Percentiles rank a stretch among this genome's conserved stretches.
phyloP scores from a whole-genome alignment of 768 basidiomycete genomes.

The Agaricus bisporus region DNA sequence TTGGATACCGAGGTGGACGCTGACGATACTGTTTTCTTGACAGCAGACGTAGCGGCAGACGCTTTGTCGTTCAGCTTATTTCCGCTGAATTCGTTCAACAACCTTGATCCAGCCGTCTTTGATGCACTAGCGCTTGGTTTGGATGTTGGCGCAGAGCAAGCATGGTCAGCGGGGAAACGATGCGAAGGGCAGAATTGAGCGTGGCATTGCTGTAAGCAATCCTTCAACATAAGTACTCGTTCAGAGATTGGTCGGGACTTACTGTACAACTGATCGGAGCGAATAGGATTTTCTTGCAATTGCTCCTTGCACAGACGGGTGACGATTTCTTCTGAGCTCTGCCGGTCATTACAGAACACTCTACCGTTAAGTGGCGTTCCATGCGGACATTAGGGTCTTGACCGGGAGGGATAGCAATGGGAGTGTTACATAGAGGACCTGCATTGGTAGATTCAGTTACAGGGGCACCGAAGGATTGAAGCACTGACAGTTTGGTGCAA shows the following conservation, averaged over 20 bases:
- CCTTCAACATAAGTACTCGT: background rate
- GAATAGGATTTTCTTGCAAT: slow-evolving; percentile 70
- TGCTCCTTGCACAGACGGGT: slow-evolving; percentile 53
- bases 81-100: slow-evolving; percentile 31
- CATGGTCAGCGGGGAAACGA: slow-evolving; percentile 73
- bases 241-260: slow-evolving; percentile 24
- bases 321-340: slow-evolving; percentile 37
- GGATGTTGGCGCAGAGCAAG: slow-evolving; percentile 31
- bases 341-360: slow-evolving; percentile 68
- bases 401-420: slow-evolving; percentile 68
- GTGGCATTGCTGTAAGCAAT: slow-evolving; percentile 49
- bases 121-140: slow-evolving; percentile 13
- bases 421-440: slow-evolving; percentile 76
- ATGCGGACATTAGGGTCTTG: slow-evolving; percentile 80
- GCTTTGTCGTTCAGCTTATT: slow-evolving; percentile 35
- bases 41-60: slow-evolving; percentile 24
- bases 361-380: slow-evolving; percentile 64
- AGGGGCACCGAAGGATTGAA: background rate
- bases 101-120: slow-evolving; percentile 12
- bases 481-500: slow-evolving; percentile 68
- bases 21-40: slow-evolving; percentile 8
- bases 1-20: slow-evolving; percentile 22
- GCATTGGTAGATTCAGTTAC: slow-evolving; percentile 5
- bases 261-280: slow-evolving; percentile 72
- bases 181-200: slow-evolving; percentile 73